Conservation (phyloP, 192 early-diverging fungal species). For the Podila horticola region DNA sequence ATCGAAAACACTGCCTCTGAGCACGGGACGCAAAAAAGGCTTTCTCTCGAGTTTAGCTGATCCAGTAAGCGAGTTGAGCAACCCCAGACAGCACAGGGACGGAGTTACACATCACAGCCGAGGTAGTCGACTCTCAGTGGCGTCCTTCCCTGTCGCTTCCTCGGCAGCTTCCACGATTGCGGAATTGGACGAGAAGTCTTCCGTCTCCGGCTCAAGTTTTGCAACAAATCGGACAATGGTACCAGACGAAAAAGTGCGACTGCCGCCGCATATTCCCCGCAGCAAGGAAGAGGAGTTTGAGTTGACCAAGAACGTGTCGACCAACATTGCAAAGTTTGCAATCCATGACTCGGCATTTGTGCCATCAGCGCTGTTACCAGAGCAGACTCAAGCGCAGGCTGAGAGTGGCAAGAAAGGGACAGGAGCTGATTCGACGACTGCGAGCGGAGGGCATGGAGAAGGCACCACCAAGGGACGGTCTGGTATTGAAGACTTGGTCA, state of each 20-base stretch:
- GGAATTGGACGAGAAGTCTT: constrained; percentile 30
- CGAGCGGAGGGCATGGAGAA: neutral
- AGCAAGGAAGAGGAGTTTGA: constrained; percentile 41
- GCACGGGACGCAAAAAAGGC: constrained; percentile 40
- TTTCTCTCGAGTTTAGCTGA: constrained; percentile 26
- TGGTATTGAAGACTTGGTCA: constrained; percentile 31
- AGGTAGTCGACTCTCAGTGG: constrained; percentile 24
- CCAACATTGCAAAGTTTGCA: constrained; percentile 38
- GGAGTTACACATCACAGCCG: constrained; percentile 21
- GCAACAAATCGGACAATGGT: neutral
- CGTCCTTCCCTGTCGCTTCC: constrained; percentile 14
- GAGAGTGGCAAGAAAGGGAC: neutral
- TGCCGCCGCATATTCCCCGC: constrained; percentile 19
- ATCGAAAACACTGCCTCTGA: constrained; percentile 38
- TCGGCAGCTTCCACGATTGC: neutral
- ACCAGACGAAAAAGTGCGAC: constrained; percentile 22
- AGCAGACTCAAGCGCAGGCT: neutral
- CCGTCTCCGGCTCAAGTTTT: neutral
- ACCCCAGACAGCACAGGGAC: constrained; percentile 11
- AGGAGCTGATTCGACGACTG: neutral
- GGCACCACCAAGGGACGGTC: constrained; percentile 20
- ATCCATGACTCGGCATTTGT: constrained; percentile 33
- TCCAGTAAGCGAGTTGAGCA: constrained; percentile 3
- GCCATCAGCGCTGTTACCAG: neutral
- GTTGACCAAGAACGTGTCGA: constrained; percentile 47